Percentiles rank a stretch among this genome's conserved stretches.
These are phyloP conservation scores for Fonsecaea monophora DNA, from an alignment of 2,329 filamentous ascomycete species.

Conservation along the genomic window DNA sequence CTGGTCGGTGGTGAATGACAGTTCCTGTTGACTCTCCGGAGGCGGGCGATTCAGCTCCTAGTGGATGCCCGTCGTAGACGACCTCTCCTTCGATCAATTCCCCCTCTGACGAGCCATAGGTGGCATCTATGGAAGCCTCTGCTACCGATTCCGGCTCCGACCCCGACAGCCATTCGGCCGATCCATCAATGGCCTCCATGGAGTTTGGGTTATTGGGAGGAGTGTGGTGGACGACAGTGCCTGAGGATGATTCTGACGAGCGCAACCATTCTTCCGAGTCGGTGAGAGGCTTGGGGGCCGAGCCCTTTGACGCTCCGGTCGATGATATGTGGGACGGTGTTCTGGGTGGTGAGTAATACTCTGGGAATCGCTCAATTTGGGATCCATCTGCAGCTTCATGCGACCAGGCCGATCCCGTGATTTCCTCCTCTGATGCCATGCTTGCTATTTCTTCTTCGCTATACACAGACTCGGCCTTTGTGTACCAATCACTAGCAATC, in stretches of 20 bases:
- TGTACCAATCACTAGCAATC: not conserved
- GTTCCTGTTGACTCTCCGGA: not conserved
- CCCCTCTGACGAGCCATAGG: not conserved
- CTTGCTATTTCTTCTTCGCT: not conserved
- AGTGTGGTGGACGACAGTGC: constrained; percentile 1
- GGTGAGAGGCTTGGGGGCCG: not conserved
- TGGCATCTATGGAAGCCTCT: not conserved
- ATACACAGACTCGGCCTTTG: not conserved
- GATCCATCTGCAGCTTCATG: not conserved
- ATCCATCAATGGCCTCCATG: not conserved
- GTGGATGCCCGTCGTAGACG: not conserved
- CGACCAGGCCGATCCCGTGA: not conserved
- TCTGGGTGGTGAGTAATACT: not conserved
- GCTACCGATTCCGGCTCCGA: not conserved
- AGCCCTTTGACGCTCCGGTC: not conserved
- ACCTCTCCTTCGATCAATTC: not conserved
- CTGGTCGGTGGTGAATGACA: not conserved
- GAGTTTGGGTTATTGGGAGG: not conserved
- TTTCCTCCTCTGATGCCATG: not conserved
- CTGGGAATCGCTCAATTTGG: not conserved
- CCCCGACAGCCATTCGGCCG: not conserved
- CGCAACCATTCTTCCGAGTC: not conserved
- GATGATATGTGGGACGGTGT: not conserved
- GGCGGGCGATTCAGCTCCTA: not conserved
- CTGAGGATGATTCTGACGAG: not conserved